These are phyloP conservation scores for Saccharomycopsis microspora DNA, from an alignment of 805 yeast genomes.

Conservation along the genomic window DNA sequence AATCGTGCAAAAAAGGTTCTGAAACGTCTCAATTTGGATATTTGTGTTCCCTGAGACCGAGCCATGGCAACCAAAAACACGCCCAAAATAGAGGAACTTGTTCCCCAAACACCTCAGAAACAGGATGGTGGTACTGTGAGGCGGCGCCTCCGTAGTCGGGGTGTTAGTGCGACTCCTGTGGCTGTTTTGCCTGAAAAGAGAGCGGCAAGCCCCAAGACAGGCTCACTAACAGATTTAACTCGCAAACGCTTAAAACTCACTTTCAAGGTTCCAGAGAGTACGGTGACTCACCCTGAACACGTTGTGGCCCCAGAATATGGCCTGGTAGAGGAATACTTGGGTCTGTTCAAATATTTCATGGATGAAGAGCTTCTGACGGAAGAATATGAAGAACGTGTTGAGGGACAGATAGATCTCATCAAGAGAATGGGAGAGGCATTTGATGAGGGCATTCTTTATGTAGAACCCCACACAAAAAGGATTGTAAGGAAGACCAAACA, in stretches of 20 bases:
- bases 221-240: too few relatives aligned
- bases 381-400: slow-evolving; percentile 49
- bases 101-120: too few relatives aligned
- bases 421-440: slow-evolving; percentile 36
- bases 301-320: slow-evolving; percentile 33
- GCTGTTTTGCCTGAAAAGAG: too few relatives aligned
- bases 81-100: too few relatives aligned
- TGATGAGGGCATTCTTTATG: slow-evolving; percentile 28
- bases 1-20: too few relatives aligned
- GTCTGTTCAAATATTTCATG: slow-evolving; percentile 47
- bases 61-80: too few relatives aligned
- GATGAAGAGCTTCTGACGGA: slow-evolving; percentile 44
- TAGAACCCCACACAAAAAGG: slow-evolving; percentile 30
- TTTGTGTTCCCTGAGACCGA: too few relatives aligned
- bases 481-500: slow-evolving; percentile 31
- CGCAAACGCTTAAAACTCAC: slow-evolving; percentile 16
- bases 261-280: slow-evolving; percentile 7
- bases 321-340: slow-evolving; percentile 32
- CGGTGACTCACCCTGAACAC: slow-evolving; percentile 38
- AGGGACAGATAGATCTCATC: slow-evolving; percentile 37
- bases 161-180: too few relatives aligned
- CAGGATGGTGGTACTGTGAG: too few relatives aligned
- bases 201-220: too few relatives aligned
- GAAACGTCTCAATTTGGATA: too few relatives aligned
- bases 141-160: too few relatives aligned